These are phyloP conservation scores for Aspergillus panamensis DNA, from an alignment of 495 filamentous ascomycete genomes.

Conservation along the genomic window DNA sequence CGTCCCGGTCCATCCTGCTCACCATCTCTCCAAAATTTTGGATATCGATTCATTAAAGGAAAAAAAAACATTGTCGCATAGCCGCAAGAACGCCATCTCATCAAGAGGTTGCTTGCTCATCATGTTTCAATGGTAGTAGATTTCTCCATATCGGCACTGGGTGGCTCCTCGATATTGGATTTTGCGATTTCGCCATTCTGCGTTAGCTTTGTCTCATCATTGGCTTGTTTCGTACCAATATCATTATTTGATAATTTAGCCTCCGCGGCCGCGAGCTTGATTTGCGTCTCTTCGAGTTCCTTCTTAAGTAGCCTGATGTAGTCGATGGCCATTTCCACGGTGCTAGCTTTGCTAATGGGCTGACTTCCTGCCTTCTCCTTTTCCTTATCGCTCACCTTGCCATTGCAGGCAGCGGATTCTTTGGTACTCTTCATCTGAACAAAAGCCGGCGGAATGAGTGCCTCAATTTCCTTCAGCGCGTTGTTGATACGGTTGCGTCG, in stretches of 20 bases:
- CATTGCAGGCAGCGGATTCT: constrained; percentile 30
- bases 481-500: constrained; percentile 92
- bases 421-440: constrained; percentile 35
- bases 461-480: constrained; percentile 86
- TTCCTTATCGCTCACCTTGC: constrained; percentile 41
- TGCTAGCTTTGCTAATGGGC: constrained; percentile 87
- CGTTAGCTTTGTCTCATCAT: not conserved
- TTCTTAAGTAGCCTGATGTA: constrained; percentile 85
- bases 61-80: not conserved
- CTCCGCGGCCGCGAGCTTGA: constrained; percentile 62
- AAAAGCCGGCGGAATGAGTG: constrained; percentile 62
- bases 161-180: not conserved
- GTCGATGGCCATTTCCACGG: constrained; percentile 91
- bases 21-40: not conserved
- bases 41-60: not conserved
- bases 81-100: not conserved
- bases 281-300: constrained; percentile 65
- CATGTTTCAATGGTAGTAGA: constrained; percentile 7
- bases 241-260: constrained; percentile 38
- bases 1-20: too few relatives aligned
- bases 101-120: not conserved
- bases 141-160: constrained; percentile 1
- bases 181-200: not conserved
- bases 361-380: constrained; percentile 48
- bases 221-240: constrained; percentile 11